These are phyloP conservation scores for Mycena floridula DNA, from an alignment of 768 basidiomycete genomes.

Conservation along the genomic window DNA sequence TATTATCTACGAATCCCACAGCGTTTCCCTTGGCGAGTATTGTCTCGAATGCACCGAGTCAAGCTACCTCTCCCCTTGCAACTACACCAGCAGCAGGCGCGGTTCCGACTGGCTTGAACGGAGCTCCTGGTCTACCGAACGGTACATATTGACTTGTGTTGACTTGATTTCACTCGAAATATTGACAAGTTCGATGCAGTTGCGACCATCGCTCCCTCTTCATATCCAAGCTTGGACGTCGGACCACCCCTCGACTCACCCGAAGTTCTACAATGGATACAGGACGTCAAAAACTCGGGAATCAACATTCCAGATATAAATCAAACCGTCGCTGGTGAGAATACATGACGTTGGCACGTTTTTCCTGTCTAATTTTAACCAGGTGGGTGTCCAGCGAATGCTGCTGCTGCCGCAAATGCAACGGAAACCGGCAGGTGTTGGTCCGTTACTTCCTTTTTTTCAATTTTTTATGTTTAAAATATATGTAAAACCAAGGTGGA, in stretches of 20 bases:
- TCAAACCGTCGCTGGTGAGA: conserved; percentile 34
- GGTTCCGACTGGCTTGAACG: conserved; percentile 41
- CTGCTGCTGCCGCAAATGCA: conserved; percentile 44
- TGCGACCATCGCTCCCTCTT: conserved; percentile 36
- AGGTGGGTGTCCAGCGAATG: conserved; percentile 58
- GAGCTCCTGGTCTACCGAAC: conserved; percentile 57
- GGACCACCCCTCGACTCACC: conserved; percentile 54
- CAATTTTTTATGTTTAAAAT: conserved; percentile 7
- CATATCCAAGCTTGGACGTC: conserved; percentile 64
- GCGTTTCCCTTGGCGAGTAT: conserved; percentile 52
- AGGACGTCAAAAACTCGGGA: conserved; percentile 50
- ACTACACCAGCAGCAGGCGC: conserved; percentile 45
- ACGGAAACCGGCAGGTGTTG: conserved; percentile 60
- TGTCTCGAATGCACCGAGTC: conserved; percentile 32
- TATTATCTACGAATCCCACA: conserved; percentile 50
- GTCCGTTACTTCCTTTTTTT: conserved; percentile 17
- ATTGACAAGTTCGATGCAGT: conserved; percentile 31
- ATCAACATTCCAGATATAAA: conserved; percentile 50
- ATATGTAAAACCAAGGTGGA: conserved; percentile 61
- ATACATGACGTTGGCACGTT: conserved; percentile 3
- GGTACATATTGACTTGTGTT: conserved; percentile 32
- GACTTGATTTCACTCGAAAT: conserved; percentile 1
- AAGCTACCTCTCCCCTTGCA: conserved; percentile 38
- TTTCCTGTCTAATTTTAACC: too few relatives aligned
- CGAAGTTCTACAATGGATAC: conserved; percentile 67